Evolutionary conservation across 345 rosid genomes (phyloP), one percentile per base, ranked within the genome.

Genomic region (Lepidium didymum): DNA sequence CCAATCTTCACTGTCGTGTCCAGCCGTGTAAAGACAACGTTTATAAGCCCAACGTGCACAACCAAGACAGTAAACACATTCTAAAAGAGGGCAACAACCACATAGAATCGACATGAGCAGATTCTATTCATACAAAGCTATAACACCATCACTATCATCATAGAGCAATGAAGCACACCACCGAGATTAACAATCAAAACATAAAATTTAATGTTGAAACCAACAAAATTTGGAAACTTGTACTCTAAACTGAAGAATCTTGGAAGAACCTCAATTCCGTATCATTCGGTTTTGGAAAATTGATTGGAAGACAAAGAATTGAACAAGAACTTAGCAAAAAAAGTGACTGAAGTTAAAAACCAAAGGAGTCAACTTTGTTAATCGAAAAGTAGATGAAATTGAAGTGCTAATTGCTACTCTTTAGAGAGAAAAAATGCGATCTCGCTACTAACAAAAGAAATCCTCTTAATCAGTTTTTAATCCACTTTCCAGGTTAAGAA

Each of bases 31-130:
- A 70, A 91, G 97, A 59, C 97, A 91, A 13, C 97, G 82, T 78
- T 91, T 91, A 85, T 96, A 94, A 23, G 86, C 96, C 99, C 99
- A 94, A 9, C 96, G 95, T 6, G 92, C 87, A 64, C 99, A 91
- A n/a, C 95, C 97, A 45, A 91, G 82, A 64, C 99, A 94, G 78
- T 89, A 91, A 3, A 94, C 95, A 33, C 97, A 87, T 79, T 94
- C 97, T 3, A 94, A 89, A 55, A 94, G 80, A 40, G 97, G 99
- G 62, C 78, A 75, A 54, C 86, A 46, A 51, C 99, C 96, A 56
- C 96, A 94, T 62, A 91, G 0, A 53, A 88, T 79, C 38, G 95
- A 94, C 99, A 93, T 93, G 16, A 56, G 69, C 40, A 53, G 40
- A 27, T 10, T 65, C 7, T 19, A 62, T 11, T 42, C 75, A 15